Conservation (phyloP, 441 rosid species). For the Corymbia citriodora region DNA sequence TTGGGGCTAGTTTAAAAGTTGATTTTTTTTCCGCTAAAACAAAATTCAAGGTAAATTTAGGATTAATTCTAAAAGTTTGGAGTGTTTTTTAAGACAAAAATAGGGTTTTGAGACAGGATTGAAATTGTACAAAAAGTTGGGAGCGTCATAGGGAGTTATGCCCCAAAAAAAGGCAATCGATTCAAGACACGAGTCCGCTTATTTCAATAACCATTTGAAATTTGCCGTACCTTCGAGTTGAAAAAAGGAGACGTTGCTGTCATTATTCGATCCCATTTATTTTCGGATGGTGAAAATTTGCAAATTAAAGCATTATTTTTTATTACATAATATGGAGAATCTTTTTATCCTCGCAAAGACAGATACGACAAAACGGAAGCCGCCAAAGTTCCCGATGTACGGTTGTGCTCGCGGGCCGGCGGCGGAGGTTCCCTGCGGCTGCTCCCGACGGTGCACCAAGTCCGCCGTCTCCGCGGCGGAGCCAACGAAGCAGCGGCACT, state of each 20-base stretch:
- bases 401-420: background rate
- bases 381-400: background rate
- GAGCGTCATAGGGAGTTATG: background rate
- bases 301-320: background rate
- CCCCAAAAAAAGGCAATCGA: background rate
- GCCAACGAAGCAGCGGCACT: background rate
- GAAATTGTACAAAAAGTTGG: background rate
- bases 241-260: background rate
- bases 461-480: background rate
- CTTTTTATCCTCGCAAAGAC: background rate
- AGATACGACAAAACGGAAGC: background rate
- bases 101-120: background rate
- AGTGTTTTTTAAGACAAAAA: too few relatives aligned
- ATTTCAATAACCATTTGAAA: background rate
- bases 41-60: too few relatives aligned
- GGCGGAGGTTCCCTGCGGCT: background rate
- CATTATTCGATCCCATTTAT: background rate
- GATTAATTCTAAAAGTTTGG: background rate
- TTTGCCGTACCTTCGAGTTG: background rate
- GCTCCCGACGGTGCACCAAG: background rate
- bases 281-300: background rate
- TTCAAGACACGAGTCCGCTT: background rate
- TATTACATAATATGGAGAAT: background rate
- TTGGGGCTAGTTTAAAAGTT: background rate
- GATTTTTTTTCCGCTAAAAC: too few relatives aligned